Evolutionary conservation across 2,329 filamentous ascomycete species (phyloP), one percentile per base, ranked within the genome.

Genomic region (Fusarium kyushuense): DNA sequence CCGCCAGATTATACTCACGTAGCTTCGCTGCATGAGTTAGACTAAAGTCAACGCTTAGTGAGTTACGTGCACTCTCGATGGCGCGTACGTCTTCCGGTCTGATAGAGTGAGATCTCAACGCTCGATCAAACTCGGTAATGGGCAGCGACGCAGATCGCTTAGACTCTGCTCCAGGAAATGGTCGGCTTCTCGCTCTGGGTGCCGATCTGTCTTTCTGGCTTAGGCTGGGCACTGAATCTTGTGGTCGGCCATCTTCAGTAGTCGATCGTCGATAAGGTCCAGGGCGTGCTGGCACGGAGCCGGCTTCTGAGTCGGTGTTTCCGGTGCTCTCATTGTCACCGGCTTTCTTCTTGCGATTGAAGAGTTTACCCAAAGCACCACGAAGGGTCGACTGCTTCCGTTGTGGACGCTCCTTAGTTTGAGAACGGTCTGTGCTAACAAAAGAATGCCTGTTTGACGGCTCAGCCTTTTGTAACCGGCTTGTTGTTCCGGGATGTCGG

Each of bases 71-170:
- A 58, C 82, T 86, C 58, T 84, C 83, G 25, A 86, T 86, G 36
- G 81, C 83, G 33, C 82, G 79, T 25, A 84, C 84, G 68, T 88
- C 85, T 36, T 86, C 83, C 3, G 84, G 83, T 2, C 86, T 85
- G 40, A 89, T 79, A 3, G 88, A 89, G 73, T 90, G 87, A 14
- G 88, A 90, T 43, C 87, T 82, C 36, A 90, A 74, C 3, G 88
- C 87, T 42, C 85, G 82, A 63, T 88, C 86, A 64, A 84, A 87
- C 70, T 90, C 87, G 45, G 84, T 87, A 51, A 89, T 82, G 11
- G 87, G 87, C 32, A 89, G 71, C 7, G 88, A 89, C 6, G 82
- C 81, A 10, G 87, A 87, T 56, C 87, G 84, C 72, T 88, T 86
- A 19, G 81, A 77, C 63, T 82, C 82, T 51, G 64, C 68, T 49